Evolutionary conservation across 305 asterid genomes (phyloP), one percentile per base, ranked within the genome.

Genomic region (Galium porrigens): DNA sequence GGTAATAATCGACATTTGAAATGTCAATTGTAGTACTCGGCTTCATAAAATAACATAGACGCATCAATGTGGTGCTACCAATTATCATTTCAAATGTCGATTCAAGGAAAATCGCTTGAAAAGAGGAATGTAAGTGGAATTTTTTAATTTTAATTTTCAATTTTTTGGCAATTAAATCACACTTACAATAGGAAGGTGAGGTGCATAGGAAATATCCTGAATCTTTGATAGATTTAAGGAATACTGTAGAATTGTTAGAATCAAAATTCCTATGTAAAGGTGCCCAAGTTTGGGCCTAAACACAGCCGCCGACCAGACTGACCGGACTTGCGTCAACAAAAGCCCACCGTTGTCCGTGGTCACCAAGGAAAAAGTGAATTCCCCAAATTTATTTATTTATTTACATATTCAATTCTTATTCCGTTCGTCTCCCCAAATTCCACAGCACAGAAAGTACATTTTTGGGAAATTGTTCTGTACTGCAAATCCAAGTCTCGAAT

Each of bases 271-370:
- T 14, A 11, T 44, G 2, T 44, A 44, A 44, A 44, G 52, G 53
- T 46, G 53, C 20, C 20, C 20, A 27, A 1, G 0, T 27, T 52
- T 52, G 58, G 58, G 58, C 58, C 58, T 44, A n/a, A 15, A 48
- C 6, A 48, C 20, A 1, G 54, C 54, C 54, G 58, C 58, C 58
- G 58, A 54, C 58, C 58, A 22, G 32, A n/a, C 6, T 4, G 30
- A 22, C 29, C 57, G 57, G 30, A 52, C 30, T 17, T 7, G 30
- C 12, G 27, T 52, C 58, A 17, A 52, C 27, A 8, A 48, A 48
- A 22, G 58, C 32, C 58, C 58, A 54, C 32, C 59, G 59, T 54
- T n/a, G n/a, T n/a, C n/a, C n/a, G n/a, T n/a, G 4, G 32, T 52
- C 57, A 3, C 58, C 32, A 9, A 52, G 58, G 8, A 54, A 25